phyloP scores from a whole-genome alignment of 108 stramenopile genomes.

The Fistulifera solaris region DNA sequence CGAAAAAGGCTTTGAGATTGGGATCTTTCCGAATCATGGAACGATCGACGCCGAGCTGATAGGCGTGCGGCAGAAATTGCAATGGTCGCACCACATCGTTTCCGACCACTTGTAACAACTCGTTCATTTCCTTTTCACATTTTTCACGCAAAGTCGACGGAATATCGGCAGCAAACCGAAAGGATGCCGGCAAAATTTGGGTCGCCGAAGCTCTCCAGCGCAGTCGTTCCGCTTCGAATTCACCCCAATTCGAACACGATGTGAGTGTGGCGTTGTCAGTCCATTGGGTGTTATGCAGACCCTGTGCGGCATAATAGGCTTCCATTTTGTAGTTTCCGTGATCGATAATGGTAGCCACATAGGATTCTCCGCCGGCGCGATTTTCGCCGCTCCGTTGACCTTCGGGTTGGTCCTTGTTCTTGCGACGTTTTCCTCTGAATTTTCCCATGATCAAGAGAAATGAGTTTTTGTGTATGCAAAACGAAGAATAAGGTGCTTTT shows the following conservation, averaged over 20 bases:
- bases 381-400: too few relatives aligned
- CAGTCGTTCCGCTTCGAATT: constrained; percentile 48
- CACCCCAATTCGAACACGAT: constrained; percentile 13
- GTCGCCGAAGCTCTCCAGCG: constrained; percentile 48
- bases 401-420: too few relatives aligned
- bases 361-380: background rate
- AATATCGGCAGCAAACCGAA: constrained; percentile 67
- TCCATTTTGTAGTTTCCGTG: constrained; percentile 68
- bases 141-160: constrained; percentile 38
- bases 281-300: constrained; percentile 35
- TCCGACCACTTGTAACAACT: constrained; percentile 30
- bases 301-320: constrained; percentile 70
- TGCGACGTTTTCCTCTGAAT: too few relatives aligned
- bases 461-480: too few relatives aligned
- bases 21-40: constrained; percentile 61
- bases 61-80: constrained; percentile 57
- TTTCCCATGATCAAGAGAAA: too few relatives aligned
- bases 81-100: constrained; percentile 52
- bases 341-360: constrained; percentile 11
- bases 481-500: too few relatives aligned
- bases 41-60: constrained; percentile 68
- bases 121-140: constrained; percentile 48
- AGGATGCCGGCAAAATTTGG: constrained; percentile 58
- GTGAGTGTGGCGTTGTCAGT: constrained; percentile 1
- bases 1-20: constrained; percentile 40